These are phyloP conservation scores for Phytophthora syringae DNA, from an alignment of 352 stramenopile species.

Conservation along the genomic window DNA sequence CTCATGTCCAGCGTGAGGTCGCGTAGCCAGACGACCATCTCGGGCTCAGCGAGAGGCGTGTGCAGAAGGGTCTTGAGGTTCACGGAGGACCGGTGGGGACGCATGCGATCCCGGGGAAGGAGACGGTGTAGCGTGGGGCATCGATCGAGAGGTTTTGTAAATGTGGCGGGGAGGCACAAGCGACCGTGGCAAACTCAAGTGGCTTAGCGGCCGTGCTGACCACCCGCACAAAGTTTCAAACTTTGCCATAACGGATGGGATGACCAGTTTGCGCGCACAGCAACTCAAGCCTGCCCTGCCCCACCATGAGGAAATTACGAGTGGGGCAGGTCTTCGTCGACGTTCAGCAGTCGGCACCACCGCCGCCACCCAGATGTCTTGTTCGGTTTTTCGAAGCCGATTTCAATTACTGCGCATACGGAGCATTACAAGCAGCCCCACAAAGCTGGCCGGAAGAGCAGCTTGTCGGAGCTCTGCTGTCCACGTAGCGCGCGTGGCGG, in stretches of 20 bases:
- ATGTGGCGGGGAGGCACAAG: background rate
- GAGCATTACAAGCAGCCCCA: background rate
- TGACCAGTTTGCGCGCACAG: slow-evolving; percentile 6
- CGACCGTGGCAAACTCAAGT: background rate
- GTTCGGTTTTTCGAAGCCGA: too few species aligned
- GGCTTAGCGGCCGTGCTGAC: too few species aligned
- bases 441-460: too few species aligned
- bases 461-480: background rate
- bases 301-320: too few species aligned
- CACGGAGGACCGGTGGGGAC: slow-evolving; percentile 10
- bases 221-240: slow-evolving; percentile 10
- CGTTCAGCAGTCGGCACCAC: too few species aligned
- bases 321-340: too few species aligned
- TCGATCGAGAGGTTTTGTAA: slow-evolving; percentile 6
- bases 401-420: too few species aligned
- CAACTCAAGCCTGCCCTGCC: too few species aligned
- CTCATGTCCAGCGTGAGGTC: slow-evolving; percentile 29
- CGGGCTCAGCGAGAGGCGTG: slow-evolving; percentile 27
- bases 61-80: slow-evolving; percentile 24
- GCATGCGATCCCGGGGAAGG: slow-evolving; percentile 19
- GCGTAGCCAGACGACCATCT: slow-evolving; percentile 31
- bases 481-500: background rate
- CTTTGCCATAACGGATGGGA: slow-evolving; percentile 9
- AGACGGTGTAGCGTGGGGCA: slow-evolving; percentile 10
- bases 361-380: too few species aligned